phyloP scores from a whole-genome alignment of 139 green algal genomes.

The Tetradesmus lagerheimii region DNA sequence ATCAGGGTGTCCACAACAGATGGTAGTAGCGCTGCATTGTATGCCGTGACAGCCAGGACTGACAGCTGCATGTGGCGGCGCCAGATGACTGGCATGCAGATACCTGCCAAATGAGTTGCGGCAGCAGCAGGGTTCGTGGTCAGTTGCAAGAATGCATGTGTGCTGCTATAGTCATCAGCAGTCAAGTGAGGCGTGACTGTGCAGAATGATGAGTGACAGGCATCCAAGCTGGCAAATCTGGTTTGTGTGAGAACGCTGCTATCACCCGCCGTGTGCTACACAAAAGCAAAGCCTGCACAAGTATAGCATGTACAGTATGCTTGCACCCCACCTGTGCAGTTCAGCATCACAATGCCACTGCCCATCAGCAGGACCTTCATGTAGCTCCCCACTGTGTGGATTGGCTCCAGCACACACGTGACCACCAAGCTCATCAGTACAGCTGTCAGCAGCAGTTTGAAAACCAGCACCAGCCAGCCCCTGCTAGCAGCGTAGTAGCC shows the following conservation, averaged over 20 bases:
- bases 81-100: conserved; percentile 28
- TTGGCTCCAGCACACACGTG: not conserved
- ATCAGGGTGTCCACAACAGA: conserved; percentile 18
- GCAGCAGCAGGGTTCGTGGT: not conserved
- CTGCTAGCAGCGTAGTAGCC: not conserved
- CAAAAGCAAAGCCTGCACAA: no score
- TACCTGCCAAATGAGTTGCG: not conserved
- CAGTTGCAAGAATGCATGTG: not conserved
- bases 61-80: not conserved
- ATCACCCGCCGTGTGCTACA: not conserved
- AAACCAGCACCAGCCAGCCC: not conserved
- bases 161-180: no score
- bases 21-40: not conserved
- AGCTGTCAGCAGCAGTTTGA: conserved; percentile 4
- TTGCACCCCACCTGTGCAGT: conserved; percentile 29
- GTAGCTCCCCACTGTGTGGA: not conserved
- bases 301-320: no score
- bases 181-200: no score
- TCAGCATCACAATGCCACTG: not conserved
- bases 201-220: no score
- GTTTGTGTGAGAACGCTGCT: not conserved
- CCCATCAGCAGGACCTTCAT: conserved; percentile 26
- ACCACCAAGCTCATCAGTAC: not conserved
- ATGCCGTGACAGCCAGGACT: not conserved
- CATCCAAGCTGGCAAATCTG: no score